Base-by-base conservation (phyloP, 2,329 filamentous ascomycete genomes). In the Lecanosticta acicola region DNA sequence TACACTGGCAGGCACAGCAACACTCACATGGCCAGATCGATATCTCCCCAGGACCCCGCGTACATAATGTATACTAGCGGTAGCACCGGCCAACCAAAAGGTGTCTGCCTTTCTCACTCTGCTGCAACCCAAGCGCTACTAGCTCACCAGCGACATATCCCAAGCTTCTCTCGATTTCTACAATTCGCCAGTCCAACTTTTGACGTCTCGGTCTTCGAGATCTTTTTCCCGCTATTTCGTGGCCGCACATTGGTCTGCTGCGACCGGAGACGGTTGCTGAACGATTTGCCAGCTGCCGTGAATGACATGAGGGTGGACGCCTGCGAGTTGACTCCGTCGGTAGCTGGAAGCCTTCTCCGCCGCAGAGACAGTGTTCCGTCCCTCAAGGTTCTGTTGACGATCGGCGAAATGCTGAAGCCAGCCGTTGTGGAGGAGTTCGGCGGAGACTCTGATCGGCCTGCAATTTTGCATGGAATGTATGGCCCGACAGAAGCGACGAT, bases 31-130 rank as follows among this genome's bases (percentile, higher is more conserved):
- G 18, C 32, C 10, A 10, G 42, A 7, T 21, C 48, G 4, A 45
- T 55, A 19, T 35, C 37, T 1, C 37, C 56, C 3, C 43, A 52
- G n/a, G 43, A 59, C 32, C 64, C 90, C 18, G 88, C 90, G 18
- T 96, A 96, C 70, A 79, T 95, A 48, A 89, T 95, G 81, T 96
- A 94, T 64, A 95, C 90, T 1, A 94, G 87, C 37, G 89, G 89
- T 2, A 94, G 87, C 3, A 95, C 89, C 0, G 90, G 90, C 10
- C 80, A 82, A 3, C 90, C 90, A 0, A 96, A 96, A 70, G 90
- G 89, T 1, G 90, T 96, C 18, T 78, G 79, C 2, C 74, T 96
- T 21, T 88, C 87, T 21, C 90, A 96, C 67, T 69, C 74, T 20
- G 86, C 90, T 13, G 88, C 78, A 5, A 85, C 86, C 0, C 90